These are phyloP conservation scores for Calonectria montana DNA, from an alignment of 2,329 filamentous ascomycete species.

Conservation along the genomic window DNA sequence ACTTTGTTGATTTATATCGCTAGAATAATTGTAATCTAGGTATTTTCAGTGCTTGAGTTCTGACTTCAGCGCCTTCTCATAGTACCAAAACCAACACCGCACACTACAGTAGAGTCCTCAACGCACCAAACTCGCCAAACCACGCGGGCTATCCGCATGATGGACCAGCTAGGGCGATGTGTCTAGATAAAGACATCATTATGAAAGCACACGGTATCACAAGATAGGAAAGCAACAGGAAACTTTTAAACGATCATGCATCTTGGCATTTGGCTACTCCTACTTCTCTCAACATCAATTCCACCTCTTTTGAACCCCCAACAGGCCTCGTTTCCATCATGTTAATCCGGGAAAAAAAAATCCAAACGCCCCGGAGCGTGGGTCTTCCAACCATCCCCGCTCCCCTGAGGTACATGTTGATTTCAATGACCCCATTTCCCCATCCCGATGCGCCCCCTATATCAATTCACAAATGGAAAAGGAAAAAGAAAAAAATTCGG, in stretches of 20 bases:
- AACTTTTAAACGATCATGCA: conserved; percentile 21
- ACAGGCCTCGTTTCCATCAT: conserved; percentile 40
- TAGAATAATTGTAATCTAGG: too few relatives aligned
- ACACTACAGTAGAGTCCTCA: too few relatives aligned
- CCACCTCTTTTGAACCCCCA: conserved; percentile 37
- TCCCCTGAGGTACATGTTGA: conserved; percentile 36
- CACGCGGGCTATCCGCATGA: too few relatives aligned
- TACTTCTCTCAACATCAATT: conserved; percentile 32
- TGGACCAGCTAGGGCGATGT: too few relatives aligned
- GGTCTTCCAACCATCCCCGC: conserved; percentile 33
- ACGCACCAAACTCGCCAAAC: too few relatives aligned
- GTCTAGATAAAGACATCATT: too few relatives aligned
- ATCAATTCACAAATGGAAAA: conserved; percentile 33
- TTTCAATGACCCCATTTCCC: conserved; percentile 33
- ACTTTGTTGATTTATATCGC: too few relatives aligned
- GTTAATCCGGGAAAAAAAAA: conserved; percentile 32
- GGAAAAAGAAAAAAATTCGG: conserved; percentile 37
- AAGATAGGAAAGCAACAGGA: background rate
- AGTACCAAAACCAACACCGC: too few relatives aligned
- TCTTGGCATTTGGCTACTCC: conserved; percentile 39
- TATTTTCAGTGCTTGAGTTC: too few relatives aligned
- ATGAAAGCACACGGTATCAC: background rate
- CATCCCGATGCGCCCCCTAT: conserved; percentile 42
- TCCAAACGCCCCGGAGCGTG: conserved; percentile 42
- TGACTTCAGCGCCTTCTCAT: too few relatives aligned